Evolutionary conservation across 352 stramenopile species (phyloP), one percentile per base, ranked within the genome.

Genomic region (Globisporangium emineosum): DNA sequence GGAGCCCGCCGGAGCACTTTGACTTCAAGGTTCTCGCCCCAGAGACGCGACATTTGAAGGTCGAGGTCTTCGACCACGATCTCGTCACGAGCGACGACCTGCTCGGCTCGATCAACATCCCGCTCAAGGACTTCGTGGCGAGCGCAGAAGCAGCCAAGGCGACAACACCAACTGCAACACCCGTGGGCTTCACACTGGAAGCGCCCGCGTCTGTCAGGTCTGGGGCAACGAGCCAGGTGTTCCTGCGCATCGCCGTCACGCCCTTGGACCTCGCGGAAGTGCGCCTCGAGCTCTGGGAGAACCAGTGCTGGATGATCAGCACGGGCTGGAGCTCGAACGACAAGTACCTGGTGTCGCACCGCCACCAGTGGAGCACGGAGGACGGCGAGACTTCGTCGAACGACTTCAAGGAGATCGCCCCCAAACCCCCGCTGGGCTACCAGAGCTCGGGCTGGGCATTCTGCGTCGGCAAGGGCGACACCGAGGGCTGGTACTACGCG

Each of bases 401-500:
- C 9, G 27, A 49, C 8, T 75, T 83, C 32, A 55, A 71, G 1
- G 52, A 72, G 3, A 54, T 79, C 13, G 64, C 68, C 0, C 62
- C 75, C 2, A 65, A 57, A 12, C 53, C 65, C 0, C 75, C 72
- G 2, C 29, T 66, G 0, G 57, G 64, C 0, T 75, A 73, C 45
- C 40, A 73, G 42, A 42, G 56, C 23, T 27, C 23, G 0, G 66
- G 65, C 15, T 83, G 75, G 75, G 72, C 53, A 23, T 80, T 71
- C 40, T 35, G 55, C 27, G 60, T 76, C 6, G 60, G 63, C 52
- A 76, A 69, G 2, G 70, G 73, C 13, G 75, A 83, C 43, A n/a
- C 57, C 1, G 56, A 83, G 0, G 75, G 75, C 4, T 83, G 75
- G 75, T 53, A 71, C 27, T 83, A 83, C 60, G 72, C 70, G 1